Evolutionary conservation across 352 stramenopile genomes (phyloP), one percentile per base, ranked within the genome.

Genomic region (Phytopythium helicoides): DNA sequence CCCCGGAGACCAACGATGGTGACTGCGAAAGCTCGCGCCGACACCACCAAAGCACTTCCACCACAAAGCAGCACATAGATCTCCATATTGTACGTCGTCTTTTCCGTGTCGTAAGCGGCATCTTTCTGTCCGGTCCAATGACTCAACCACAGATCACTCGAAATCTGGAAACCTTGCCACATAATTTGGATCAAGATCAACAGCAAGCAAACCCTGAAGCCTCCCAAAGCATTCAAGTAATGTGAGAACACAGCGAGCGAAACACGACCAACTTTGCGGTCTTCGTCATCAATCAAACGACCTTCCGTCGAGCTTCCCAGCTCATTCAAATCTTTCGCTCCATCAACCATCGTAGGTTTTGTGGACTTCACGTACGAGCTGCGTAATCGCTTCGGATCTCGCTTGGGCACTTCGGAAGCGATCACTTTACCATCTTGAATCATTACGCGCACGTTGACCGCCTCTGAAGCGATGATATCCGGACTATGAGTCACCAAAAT

Each of bases 401-500:
- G n/a, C n/a, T n/a, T n/a, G n/a, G n/a, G n/a, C n/a, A 52, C 61
- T 35, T 71, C 53, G 22, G 76, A 50, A 15, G 56, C n/a, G n/a
- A n/a, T 14, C 9, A 80, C 45, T 33, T 64, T 66, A 5, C n/a
- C n/a, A n/a, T n/a, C n/a, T n/a, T n/a, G n/a, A n/a, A n/a, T n/a
- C n/a, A n/a, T n/a, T n/a, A n/a, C n/a, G n/a, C n/a, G n/a, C n/a
- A 39, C n/a, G 19, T 73, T 73, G 5, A 62, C 64, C 9, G 50
- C 55, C 16, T 54, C 46, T 10, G 60, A 73, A 8, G 41, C 64
- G 52, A 81, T 73, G 55, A 76, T 62, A 16, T 97, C 80, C 1
- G 94, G 56, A 35, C 74, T 87, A 67, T 98, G 95, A 16, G 93
- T 98, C 1, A 96, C 91, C 4, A 97, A 66, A 22, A 98, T 54